Percentiles rank a stretch among this genome's conserved stretches.
Evolutionary conservation across 225 moss, liverwort and hornwort species (phyloP).

Genomic region (Rhytidiadelphus loreus): DNA sequence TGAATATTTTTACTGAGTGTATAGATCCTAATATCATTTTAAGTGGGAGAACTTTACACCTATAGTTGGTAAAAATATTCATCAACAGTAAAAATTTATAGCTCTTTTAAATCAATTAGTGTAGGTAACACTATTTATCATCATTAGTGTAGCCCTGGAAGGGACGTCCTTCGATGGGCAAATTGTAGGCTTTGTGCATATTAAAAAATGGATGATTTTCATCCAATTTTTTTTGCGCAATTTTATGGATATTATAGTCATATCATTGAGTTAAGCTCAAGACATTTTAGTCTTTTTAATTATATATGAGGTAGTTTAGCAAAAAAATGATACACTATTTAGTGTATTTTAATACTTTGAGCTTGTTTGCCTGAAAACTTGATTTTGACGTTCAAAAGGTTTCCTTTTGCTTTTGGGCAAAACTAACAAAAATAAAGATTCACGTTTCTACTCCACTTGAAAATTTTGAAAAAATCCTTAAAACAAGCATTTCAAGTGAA

Average conservation of each 20-base stretch:
- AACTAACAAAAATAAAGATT: not conserved
- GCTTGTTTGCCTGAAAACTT: not conserved
- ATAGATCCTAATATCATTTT: too few species aligned
- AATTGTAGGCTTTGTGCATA: not conserved
- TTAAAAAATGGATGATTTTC: not conserved
- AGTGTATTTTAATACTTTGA: not conserved
- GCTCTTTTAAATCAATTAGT: too few species aligned
- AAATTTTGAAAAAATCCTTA: not conserved
- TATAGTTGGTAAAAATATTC: too few species aligned
- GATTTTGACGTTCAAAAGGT: not conserved
- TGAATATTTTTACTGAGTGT: too few species aligned
- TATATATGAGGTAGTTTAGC: not conserved
- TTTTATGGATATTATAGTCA: not conserved
- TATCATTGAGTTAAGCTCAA: not conserved
- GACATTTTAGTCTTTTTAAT: not conserved
- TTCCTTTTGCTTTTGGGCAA: not conserved
- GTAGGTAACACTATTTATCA: too few species aligned
- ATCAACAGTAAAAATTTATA: too few species aligned
- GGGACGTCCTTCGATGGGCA: not conserved
- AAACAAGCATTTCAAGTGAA: not conserved
- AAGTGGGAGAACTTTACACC: too few species aligned
- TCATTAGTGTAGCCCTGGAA: too few species aligned
- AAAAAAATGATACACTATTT: not conserved
- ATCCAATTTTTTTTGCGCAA: not conserved
- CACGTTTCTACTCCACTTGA: rapidly evolving